Conservation (phyloP, 83 land plant species). For the Thuja plicata region DNA sequence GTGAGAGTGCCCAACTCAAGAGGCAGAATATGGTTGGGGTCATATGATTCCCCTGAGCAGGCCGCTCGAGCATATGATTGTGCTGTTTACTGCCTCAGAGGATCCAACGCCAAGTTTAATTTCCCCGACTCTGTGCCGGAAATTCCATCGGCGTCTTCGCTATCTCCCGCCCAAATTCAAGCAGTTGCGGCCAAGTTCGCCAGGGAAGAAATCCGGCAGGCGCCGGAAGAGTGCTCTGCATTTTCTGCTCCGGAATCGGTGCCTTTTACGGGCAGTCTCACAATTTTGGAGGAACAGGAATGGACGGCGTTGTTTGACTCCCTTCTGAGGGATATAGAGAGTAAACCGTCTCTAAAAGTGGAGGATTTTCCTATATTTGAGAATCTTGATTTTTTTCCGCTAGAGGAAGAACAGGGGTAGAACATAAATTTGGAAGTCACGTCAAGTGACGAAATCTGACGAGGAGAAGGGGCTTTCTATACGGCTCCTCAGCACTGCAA, state of each 20-base stretch:
- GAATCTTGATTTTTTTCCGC: neutral
- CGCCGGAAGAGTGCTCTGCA: neutral
- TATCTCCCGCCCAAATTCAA: neutral
- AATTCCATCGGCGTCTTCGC: neutral
- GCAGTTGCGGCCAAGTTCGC: neutral
- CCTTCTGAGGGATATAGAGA: neutral
- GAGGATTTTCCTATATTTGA: neutral
- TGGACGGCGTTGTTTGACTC: neutral
- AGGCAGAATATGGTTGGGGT: conserved; percentile 40
- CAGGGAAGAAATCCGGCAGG: neutral
- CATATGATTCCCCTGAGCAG: neutral
- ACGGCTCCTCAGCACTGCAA: neutral
- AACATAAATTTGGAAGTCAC: too few species aligned
- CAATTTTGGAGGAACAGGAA: neutral
- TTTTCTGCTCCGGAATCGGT: neutral
- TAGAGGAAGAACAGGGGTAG: too few species aligned
- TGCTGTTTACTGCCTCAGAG: neutral
- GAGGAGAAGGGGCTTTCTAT: neutral
- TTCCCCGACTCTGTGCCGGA: neutral
- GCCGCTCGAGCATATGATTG: neutral
- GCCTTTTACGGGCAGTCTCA: neutral
- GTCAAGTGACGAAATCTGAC: too few species aligned
- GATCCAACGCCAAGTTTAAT: neutral
- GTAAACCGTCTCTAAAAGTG: neutral
- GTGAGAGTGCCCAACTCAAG: conserved; percentile 60